These are phyloP conservation scores for Acarospora socialis DNA, from an alignment of 2,329 filamentous ascomycete species.

Conservation along the genomic window DNA sequence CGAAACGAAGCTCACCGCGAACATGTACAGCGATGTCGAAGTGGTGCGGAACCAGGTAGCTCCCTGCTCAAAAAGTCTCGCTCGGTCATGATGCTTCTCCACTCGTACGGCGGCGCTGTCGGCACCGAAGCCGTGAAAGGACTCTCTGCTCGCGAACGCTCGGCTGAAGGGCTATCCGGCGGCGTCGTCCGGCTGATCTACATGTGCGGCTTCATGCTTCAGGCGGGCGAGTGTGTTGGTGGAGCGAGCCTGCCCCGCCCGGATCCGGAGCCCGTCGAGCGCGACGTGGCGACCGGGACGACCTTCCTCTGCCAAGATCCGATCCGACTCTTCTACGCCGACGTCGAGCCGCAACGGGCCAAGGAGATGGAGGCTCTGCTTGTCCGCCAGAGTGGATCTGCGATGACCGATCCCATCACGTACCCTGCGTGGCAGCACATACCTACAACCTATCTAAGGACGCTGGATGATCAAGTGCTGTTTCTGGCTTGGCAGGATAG, in stretches of 20 bases:
- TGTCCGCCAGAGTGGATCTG: conserved; percentile 16
- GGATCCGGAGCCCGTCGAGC: conserved; percentile 13
- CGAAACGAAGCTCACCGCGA: background rate
- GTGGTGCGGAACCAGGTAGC: too few species aligned
- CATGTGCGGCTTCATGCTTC: conserved; percentile 24
- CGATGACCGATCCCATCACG: conserved; percentile 17
- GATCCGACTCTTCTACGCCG: conserved; percentile 18
- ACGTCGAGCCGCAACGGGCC: conserved; percentile 17
- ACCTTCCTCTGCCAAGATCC: conserved; percentile 12
- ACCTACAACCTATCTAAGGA: conserved; percentile 23
- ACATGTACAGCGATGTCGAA: conserved; percentile 1
- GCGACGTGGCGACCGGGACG: conserved; percentile 8
- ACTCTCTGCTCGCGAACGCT: conserved; percentile 15
- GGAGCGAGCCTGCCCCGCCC: conserved; percentile 18
- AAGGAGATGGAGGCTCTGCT: conserved; percentile 15
- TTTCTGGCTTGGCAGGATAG: conserved; percentile 19
- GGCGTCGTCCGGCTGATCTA: conserved; percentile 21
- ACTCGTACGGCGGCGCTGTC: conserved; percentile 24
- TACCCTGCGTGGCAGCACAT: conserved; percentile 24
- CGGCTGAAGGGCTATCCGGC: conserved; percentile 16
- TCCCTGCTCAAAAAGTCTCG: too few species aligned
- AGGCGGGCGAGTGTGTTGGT: conserved; percentile 21
- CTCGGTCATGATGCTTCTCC: conserved; percentile 20
- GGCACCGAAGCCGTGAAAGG: conserved; percentile 20
- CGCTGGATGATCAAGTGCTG: conserved; percentile 24